Evolutionary conservation across 1,139 yeast genomes (phyloP), one percentile per base, ranked within the genome.

Genomic region (Taiozyma sp.): DNA sequence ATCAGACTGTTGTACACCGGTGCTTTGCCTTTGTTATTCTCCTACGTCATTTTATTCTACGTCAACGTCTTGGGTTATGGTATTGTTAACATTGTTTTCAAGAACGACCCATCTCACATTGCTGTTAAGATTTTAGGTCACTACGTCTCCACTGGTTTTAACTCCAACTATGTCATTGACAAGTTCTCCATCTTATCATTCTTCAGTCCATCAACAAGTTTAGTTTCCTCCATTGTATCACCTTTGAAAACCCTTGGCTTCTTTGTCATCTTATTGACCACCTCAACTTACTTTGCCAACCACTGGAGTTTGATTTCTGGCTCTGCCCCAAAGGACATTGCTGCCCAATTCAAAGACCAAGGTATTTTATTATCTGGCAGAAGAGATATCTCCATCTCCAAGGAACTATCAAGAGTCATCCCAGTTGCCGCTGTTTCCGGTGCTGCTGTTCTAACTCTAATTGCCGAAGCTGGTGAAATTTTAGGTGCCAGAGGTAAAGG

Each of bases 401-500:
- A 80, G 69, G 97, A 90, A 72, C 80, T 92, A 55, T 75, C 81
- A 57, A 82, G 87, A 68, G 76, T 88, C 57, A 83, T 91, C 57
- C 92, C 96, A 51, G 82, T 81, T 47, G 96, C 97, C 51, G 81
- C 97, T 24, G 80, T 84, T 27, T 77, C 87, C 44, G 97, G 97
- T 64, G 95, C 96, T 36, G 80, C 84, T 50, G 59, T 80, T 14
- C 70, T 87, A 54, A 82, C 90, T 45, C 68, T 69, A 4, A 53
- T 83, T 49, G 80, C 86, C 14, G 71, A 83, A 50, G 70, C 64
- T 45, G 81, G 87, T 58, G 97, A 91, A 67, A 62, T 83, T 48
- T 68, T 86, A 45, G 97, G 97, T 50, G 79, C 88, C 47, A 72
- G 74, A 50, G 96, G 97, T 56, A 80, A 80, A 62, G 85, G 86